Conservation (phyloP, 441 rosid species). For the Erodium trifolium region DNA sequence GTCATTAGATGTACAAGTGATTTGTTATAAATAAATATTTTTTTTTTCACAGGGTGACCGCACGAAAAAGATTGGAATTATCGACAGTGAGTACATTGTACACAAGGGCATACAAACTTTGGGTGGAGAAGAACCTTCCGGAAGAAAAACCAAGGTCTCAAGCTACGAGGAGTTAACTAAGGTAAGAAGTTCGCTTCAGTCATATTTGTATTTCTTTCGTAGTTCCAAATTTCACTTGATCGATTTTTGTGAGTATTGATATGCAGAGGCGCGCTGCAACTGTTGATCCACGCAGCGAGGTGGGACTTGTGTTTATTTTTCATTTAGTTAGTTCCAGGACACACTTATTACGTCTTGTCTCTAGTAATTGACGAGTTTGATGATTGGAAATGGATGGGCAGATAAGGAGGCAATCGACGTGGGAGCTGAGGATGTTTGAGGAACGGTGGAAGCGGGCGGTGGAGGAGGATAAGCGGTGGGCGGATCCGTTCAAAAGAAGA, state of each 20-base stretch:
- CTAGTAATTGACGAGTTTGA: not conserved
- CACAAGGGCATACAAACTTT: conserved; percentile 81
- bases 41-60: conserved; percentile 62
- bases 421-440: conserved; percentile 68
- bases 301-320: conserved; percentile 12
- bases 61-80: conserved; percentile 72
- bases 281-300: conserved; percentile 57
- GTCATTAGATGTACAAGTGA: not conserved
- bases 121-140: conserved; percentile 25
- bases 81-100: conserved; percentile 76
- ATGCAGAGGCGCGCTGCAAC: not conserved
- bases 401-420: conserved; percentile 81
- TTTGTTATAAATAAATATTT: not conserved
- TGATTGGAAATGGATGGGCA: conserved; percentile 20
- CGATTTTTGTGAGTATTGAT: not conserved
- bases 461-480: conserved; percentile 55
- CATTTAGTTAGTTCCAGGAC: not conserved
- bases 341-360: not conserved
- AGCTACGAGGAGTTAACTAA: not conserved
- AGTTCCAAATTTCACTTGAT: not conserved
- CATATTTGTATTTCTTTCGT: conserved; percentile 6
- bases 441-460: conserved; percentile 69
- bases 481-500: conserved; percentile 43
- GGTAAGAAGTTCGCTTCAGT: not conserved
- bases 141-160: not conserved